These are phyloP conservation scores for Nigrospora oryzae DNA, from an alignment of 2,329 filamentous ascomycete species.

Conservation along the genomic window DNA sequence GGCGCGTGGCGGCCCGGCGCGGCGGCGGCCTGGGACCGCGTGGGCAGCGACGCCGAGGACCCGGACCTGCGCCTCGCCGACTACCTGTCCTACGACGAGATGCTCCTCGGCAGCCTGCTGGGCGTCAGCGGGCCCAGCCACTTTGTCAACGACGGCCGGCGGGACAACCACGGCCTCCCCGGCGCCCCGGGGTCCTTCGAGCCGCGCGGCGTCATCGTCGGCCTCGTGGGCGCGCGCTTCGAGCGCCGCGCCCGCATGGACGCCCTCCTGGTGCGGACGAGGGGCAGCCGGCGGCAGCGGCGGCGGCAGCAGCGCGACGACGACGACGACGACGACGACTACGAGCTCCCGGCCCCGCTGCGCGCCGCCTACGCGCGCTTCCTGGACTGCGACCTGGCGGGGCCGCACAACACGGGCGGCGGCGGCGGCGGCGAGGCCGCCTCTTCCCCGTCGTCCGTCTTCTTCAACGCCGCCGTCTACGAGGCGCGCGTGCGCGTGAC, in stretches of 20 bases:
- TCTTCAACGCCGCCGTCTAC: slow-evolving; percentile 15
- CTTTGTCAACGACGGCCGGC: slow-evolving; percentile 20
- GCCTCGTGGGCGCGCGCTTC: slow-evolving; percentile 22
- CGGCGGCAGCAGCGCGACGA: slow-evolving; percentile 18
- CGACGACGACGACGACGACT: slow-evolving; percentile 13
- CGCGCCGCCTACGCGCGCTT: slow-evolving; percentile 12
- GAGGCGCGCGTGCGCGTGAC: slow-evolving; percentile 16
- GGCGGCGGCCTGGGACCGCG: slow-evolving; percentile 14
- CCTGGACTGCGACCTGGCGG: slow-evolving; percentile 5
- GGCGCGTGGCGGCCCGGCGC: slow-evolving; percentile 1
- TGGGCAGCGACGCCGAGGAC: slow-evolving; percentile 13
- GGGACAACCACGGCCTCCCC: slow-evolving; percentile 10
- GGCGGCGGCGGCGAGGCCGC: neutral
- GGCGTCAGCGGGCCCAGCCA: slow-evolving; percentile 19
- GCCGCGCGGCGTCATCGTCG: slow-evolving; percentile 19
- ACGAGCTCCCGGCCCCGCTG: slow-evolving; percentile 11
- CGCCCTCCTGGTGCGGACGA: neutral
- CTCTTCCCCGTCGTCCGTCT: neutral
- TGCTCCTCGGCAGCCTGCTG: slow-evolving; percentile 21
- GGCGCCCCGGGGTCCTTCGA: slow-evolving; percentile 11
- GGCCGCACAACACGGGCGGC: neutral
- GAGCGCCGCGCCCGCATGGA: slow-evolving; percentile 21
- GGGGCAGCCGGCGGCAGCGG: slow-evolving; percentile 13
- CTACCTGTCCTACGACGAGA: slow-evolving; percentile 24
- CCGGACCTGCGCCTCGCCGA: slow-evolving; percentile 10